Percentiles rank a stretch among this genome's conserved stretches.
Evolutionary conservation across 306 rosid species (phyloP).

Genomic region (Citrullus mucosospermus): DNA sequence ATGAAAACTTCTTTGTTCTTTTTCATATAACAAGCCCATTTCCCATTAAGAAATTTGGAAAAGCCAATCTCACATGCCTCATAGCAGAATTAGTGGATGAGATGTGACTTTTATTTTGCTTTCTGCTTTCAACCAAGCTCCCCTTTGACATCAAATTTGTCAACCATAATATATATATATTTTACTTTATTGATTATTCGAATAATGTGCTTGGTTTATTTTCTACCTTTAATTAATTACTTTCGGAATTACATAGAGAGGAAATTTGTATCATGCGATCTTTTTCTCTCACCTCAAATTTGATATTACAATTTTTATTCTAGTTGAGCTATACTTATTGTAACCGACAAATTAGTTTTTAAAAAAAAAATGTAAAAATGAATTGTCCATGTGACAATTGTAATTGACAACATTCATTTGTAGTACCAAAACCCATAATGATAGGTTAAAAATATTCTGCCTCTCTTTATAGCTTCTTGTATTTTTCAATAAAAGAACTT

Average conservation of each 20-base stretch:
- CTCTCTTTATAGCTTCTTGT: neutral
- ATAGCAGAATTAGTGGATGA: neutral
- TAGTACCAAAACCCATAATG: neutral
- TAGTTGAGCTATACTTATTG: no score
- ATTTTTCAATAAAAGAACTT: neutral
- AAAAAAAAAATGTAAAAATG: neutral
- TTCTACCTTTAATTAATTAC: neutral
- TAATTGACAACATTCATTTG: neutral
- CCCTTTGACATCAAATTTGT: neutral
- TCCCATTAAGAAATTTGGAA: neutral
- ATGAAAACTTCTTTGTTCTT: neutral
- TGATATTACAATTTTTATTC: no score
- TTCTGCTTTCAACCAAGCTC: neutral
- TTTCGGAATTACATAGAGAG: neutral
- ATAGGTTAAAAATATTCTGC: neutral
- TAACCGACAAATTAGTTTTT: no score
- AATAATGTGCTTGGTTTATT: neutral
- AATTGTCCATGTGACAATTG: neutral
- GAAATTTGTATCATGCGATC: neutral
- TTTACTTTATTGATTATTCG: neutral
- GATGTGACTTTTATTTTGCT: neutral
- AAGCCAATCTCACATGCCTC: neutral
- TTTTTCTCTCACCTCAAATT: no score
- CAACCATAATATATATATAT: neutral
- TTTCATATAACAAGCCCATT: neutral